Percentiles rank a stretch among this genome's conserved stretches.
Evolutionary conservation across 495 filamentous ascomycete genomes (phyloP).

Genomic region (Penicillium lagena): DNA sequence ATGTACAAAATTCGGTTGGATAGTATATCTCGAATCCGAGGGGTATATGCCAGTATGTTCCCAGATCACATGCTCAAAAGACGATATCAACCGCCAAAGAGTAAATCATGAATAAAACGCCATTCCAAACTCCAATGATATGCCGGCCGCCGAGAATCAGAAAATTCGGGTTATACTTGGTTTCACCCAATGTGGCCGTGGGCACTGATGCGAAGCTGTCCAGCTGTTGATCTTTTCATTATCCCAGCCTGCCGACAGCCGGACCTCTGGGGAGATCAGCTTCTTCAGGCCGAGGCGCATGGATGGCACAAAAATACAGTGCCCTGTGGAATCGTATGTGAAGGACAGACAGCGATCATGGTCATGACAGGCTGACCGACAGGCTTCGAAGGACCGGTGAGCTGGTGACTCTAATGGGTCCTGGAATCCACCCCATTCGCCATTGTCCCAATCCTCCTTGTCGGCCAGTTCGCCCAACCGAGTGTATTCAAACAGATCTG

Average conservation of each 20-base stretch:
- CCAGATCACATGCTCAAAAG: too few relatives aligned
- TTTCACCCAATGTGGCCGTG: constrained; percentile 21
- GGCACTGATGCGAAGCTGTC: constrained; percentile 11
- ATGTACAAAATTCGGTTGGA: too few relatives aligned
- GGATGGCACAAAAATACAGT: constrained; percentile 20
- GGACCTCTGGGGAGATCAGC: constrained; percentile 2
- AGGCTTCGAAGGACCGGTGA: constrained; percentile 17
- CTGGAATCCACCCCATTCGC: constrained; percentile 20
- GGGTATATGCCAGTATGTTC: too few relatives aligned
- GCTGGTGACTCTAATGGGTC: constrained; percentile 17
- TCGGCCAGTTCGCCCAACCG: constrained; percentile 9
- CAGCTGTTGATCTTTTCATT: constrained; percentile 21
- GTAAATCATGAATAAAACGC: too few relatives aligned
- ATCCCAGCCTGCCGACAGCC: constrained; percentile 26
- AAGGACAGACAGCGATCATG: constrained; percentile 21
- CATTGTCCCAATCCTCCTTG: constrained; percentile 29
- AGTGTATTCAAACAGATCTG: constrained; percentile 23
- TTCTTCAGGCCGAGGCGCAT: constrained; percentile 18
- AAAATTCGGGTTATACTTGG: constrained; percentile 26
- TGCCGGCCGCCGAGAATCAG: background rate
- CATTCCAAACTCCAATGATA: too few relatives aligned
- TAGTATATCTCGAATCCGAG: too few relatives aligned
- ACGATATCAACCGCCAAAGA: too few relatives aligned
- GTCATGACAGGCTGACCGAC: constrained; percentile 19
- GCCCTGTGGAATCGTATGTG: constrained; percentile 16